Evolutionary conservation across 2,329 filamentous ascomycete species (phyloP).

Genomic region (Aureobasidium subglaciale): DNA sequence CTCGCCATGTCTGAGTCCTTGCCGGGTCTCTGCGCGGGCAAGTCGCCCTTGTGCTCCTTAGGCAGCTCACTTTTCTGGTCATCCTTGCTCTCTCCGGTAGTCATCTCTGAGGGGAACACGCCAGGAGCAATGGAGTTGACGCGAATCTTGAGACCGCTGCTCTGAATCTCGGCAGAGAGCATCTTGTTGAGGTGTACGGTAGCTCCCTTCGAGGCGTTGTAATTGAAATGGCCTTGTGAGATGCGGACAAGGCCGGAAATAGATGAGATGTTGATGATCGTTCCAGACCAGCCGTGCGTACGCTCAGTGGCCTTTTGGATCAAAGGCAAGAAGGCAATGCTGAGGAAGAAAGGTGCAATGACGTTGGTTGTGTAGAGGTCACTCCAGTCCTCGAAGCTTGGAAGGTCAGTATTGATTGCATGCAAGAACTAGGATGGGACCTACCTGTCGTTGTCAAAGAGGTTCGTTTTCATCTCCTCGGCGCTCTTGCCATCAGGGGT

Average conservation of each 20-base stretch:
- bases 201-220: slow-evolving; percentile 45
- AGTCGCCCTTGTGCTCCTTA: slow-evolving; percentile 36
- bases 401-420: slow-evolving; percentile 35
- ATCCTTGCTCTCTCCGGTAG: slow-evolving; percentile 41
- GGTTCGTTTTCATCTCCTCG: slow-evolving; percentile 18
- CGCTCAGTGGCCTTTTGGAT: slow-evolving; percentile 37
- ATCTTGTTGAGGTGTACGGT: slow-evolving; percentile 50
- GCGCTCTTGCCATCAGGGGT: slow-evolving; percentile 34
- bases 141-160: slow-evolving; percentile 40
- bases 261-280: slow-evolving; percentile 40
- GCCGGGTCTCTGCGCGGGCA: slow-evolving; percentile 47
- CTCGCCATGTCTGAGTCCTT: slow-evolving; percentile 49
- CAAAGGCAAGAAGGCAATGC: slow-evolving; percentile 39
- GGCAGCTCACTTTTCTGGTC: slow-evolving; percentile 47
- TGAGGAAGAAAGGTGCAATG: slow-evolving; percentile 41
- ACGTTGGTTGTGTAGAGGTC: slow-evolving; percentile 41
- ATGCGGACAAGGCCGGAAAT: slow-evolving; percentile 40
- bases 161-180: slow-evolving; percentile 46
- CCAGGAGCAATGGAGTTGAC: slow-evolving; percentile 52
- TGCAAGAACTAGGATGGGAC: neutral
- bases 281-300: slow-evolving; percentile 26
- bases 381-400: slow-evolving; percentile 37
- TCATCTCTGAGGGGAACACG: slow-evolving; percentile 53
- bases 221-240: slow-evolving; percentile 39
- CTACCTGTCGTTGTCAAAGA: neutral